Evolutionary conservation across 1,284 basidiomycete species (phyloP), one percentile per base, ranked within the genome.

Genomic region (Rhodotorula sp.): DNA sequence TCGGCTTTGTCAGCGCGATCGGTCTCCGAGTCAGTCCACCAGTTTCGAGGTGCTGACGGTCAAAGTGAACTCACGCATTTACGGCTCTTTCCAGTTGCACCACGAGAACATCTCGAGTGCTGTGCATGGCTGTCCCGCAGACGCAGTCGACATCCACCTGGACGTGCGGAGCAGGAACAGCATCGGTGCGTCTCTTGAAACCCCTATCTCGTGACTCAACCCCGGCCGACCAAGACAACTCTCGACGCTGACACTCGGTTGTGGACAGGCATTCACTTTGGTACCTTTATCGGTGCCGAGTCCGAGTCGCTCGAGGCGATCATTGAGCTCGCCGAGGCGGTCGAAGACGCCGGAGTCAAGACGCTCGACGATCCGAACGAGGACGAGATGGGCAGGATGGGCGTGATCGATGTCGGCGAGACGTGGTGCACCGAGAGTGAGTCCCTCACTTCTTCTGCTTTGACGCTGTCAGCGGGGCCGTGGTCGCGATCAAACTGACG

Each of bases 81-180:
- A 15, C 38, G 38, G 38, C 5, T 6, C n/a, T 23, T 19, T 19
- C 19, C 65, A 79, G 78, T 66, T 79, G 0, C 66, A 73, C 18
- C 78, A 77, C 68, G 73, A 76, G 64, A 76, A 72, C 38, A 72
- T 77, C 34, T 61, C 72, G 10, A 71, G 76, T 0, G 69, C 69
- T 1, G 64, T 75, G 26, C 79, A 79, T 56, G 79, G 76, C 15
- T 74, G 74, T 7, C 79, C 79, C 3, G 65, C 74, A 10, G 79
- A 79, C 69, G 79, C 76, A 2, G 74, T 79, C 5, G 68, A 71
- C 59, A 79, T 79, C 19, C 79, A 79, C 57, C 62, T 72, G 47
- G 78, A 78, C 50, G 77, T 78, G 5, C 66, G 72, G 19, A 76
- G 73, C 14, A 70, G 70, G 23, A 76, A 77, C 63, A 72, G 75